These are phyloP conservation scores for Hirsutella minnesotensis DNA, from an alignment of 2,329 filamentous ascomycete species.

Conservation along the genomic window DNA sequence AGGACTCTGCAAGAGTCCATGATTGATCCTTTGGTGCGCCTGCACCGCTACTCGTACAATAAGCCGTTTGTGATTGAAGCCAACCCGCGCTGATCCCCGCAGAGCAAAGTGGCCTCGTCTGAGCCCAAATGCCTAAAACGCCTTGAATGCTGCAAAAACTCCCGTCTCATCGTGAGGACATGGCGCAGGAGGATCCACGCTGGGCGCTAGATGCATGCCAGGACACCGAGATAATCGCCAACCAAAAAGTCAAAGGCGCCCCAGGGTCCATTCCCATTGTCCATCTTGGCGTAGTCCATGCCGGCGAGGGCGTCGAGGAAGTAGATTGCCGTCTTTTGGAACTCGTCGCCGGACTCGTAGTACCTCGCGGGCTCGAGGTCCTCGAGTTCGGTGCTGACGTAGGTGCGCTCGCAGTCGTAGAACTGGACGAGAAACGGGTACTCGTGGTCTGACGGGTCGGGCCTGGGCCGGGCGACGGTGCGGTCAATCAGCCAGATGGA, in stretches of 20 bases:
- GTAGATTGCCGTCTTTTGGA: neutral
- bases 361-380: neutral
- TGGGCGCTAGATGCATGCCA: neutral
- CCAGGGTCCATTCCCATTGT: neutral
- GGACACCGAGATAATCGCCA: neutral
- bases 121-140: no score
- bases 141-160: no score
- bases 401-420: neutral
- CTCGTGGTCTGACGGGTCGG: neutral
- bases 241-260: neutral
- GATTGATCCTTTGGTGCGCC: no score
- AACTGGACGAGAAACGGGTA: neutral
- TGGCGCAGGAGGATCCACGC: neutral
- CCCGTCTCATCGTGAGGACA: neutral
- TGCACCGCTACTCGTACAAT: no score
- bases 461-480: neutral
- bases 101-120: no score
- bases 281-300: neutral
- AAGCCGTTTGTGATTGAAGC: no score
- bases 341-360: neutral
- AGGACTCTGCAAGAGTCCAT: no score
- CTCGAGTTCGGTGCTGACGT: neutral
- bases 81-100: no score
- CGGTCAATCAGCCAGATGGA: slow-evolving; percentile 1
- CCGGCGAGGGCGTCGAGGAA: neutral